These are phyloP conservation scores for Arthrobotrys conoides DNA, from an alignment of 2,329 filamentous ascomycete genomes.

Conservation along the genomic window DNA sequence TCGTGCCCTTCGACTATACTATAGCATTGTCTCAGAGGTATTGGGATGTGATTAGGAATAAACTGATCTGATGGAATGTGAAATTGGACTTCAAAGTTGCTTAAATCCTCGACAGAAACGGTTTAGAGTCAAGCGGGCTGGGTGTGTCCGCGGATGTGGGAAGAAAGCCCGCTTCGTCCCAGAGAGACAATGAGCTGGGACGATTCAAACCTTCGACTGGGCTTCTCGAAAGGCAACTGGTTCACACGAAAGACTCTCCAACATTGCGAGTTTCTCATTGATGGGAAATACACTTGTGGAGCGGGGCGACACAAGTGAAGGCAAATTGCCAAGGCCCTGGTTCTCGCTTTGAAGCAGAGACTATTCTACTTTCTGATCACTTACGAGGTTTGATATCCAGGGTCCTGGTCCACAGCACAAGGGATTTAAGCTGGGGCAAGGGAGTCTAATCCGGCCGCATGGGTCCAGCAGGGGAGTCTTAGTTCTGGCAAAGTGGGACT, in stretches of 20 bases:
- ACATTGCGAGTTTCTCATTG: conserved; percentile 52
- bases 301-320: conserved; percentile 33
- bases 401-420: conserved; percentile 45
- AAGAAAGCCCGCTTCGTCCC: conserved; percentile 59
- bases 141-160: conserved; percentile 61
- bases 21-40: conserved; percentile 50
- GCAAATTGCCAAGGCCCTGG: conserved; percentile 48
- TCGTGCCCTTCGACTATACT: conserved; percentile 36
- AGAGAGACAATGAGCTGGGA: conserved; percentile 53
- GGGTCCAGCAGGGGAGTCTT: conserved; percentile 55
- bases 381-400: conserved; percentile 56
- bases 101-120: conserved; percentile 52
- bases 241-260: conserved; percentile 47
- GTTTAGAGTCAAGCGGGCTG: conserved; percentile 54
- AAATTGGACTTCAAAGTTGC: conserved; percentile 40
- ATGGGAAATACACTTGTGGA: conserved; percentile 58
- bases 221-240: conserved; percentile 61
- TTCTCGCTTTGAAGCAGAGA: conserved; percentile 52
- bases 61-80: conserved; percentile 38
- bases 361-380: conserved; percentile 42
- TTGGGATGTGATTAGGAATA: conserved; percentile 31
- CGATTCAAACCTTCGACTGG: conserved; percentile 53
- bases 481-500: conserved; percentile 37
- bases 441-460: conserved; percentile 58
- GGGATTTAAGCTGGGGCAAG: conserved; percentile 39